Conservation (phyloP, 1,139 yeast species). For the Yamadazyma friedrichii region DNA sequence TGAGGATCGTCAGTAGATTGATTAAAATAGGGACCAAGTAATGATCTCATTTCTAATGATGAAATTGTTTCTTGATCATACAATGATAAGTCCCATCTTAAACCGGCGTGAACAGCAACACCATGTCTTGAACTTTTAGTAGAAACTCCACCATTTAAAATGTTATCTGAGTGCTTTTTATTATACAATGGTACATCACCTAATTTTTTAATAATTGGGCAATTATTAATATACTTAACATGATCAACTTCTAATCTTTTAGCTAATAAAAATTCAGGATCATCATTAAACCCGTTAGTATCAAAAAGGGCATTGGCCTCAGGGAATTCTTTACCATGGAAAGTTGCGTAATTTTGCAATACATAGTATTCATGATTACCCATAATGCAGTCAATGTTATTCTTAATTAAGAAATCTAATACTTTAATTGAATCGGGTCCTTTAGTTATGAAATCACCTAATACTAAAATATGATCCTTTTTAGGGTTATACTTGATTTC, state of each 20-base stretch:
- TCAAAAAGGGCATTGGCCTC: constrained; percentile 1
- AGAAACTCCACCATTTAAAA: constrained; percentile 12
- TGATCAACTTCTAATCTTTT: constrained; percentile 59
- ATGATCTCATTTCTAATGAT: constrained; percentile 60
- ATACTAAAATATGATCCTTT: constrained; percentile 60
- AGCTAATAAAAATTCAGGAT: constrained; percentile 62
- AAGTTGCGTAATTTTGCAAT: constrained; percentile 57
- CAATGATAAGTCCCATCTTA: constrained; percentile 59
- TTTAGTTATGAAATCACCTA: constrained; percentile 86
- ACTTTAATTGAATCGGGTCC: constrained; percentile 77
- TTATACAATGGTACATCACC: constrained; percentile 57
- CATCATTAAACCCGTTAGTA: constrained; percentile 35
- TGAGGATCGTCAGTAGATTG: constrained; percentile 53
- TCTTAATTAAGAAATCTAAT: constrained; percentile 61
- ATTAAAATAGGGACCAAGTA: constrained; percentile 56
- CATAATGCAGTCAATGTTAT: constrained; percentile 67
- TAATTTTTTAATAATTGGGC: constrained; percentile 62
- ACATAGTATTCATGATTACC: constrained; percentile 87
- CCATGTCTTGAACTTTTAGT: constrained; percentile 41
- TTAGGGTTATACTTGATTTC: constrained; percentile 42
- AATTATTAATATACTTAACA: constrained; percentile 53
- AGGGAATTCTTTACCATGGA: constrained; percentile 49
- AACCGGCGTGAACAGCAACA: constrained; percentile 77
- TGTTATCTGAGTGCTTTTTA: constrained; percentile 18
- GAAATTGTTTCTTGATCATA: constrained; percentile 62